phyloP scores from a whole-genome alignment of 139 green algal genomes.

The Trebouxia sp. region DNA sequence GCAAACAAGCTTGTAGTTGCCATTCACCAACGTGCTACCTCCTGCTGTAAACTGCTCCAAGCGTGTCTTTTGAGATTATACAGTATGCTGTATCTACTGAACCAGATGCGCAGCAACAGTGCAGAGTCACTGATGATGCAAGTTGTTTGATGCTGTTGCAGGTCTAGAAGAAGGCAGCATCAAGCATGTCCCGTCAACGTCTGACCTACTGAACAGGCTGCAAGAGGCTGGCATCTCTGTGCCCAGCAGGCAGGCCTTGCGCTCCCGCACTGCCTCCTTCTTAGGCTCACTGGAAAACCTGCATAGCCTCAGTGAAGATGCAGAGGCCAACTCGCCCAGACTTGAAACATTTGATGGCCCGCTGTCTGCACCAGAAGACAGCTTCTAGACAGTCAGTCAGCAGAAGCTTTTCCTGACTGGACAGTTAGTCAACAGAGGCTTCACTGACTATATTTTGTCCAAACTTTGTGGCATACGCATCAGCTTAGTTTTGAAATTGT shows the following conservation, averaged over 20 bases:
- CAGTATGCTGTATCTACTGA: background rate
- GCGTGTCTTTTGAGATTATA: too few species aligned
- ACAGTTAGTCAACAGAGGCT: too few species aligned
- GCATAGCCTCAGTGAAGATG: background rate
- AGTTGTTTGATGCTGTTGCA: slow-evolving; percentile 22
- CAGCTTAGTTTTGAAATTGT: too few species aligned
- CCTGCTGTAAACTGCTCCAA: too few species aligned
- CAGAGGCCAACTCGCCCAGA: background rate
- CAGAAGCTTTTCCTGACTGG: too few species aligned
- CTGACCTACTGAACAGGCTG: slow-evolving; percentile 48
- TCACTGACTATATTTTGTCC: too few species aligned
- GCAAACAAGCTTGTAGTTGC: too few species aligned
- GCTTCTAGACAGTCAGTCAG: background rate
- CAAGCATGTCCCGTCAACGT: slow-evolving; percentile 67
- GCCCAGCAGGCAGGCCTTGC: background rate
- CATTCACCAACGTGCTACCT: too few species aligned
- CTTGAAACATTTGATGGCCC: background rate
- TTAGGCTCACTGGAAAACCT: slow-evolving; percentile 22
- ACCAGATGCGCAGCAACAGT: background rate
- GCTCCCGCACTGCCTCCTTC: background rate
- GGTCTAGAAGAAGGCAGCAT: slow-evolving; percentile 64
- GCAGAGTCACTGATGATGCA: background rate
- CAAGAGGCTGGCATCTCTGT: slow-evolving; percentile 14
- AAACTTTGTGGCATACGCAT: too few species aligned
- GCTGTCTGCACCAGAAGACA: background rate